Percentiles rank a stretch among this genome's conserved stretches.
Evolutionary conservation across 768 basidiomycete species (phyloP).

Genomic region (Boletus huronensis): DNA sequence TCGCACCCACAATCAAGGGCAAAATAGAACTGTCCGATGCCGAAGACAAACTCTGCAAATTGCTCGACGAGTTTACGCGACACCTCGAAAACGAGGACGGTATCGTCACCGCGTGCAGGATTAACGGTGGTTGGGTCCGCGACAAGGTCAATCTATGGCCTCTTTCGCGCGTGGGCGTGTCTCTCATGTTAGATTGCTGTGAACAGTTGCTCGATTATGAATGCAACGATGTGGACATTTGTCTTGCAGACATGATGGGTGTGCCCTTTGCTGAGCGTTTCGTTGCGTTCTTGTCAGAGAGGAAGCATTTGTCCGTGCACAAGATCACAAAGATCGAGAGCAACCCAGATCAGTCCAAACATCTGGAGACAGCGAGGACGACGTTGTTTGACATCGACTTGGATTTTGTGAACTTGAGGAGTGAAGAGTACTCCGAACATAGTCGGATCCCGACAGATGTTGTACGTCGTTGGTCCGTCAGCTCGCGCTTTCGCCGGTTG

Average conservation of each 20-base stretch:
- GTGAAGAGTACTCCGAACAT: conserved; percentile 83
- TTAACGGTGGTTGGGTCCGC: conserved; percentile 98
- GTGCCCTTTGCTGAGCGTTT: conserved; percentile 82
- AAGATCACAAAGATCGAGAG: conserved; percentile 82
- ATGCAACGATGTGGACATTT: conserved; percentile 92
- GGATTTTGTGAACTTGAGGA: conserved; percentile 91
- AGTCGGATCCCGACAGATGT: conserved; percentile 89
- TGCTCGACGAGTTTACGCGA: conserved; percentile 77
- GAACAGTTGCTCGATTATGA: conserved; percentile 71
- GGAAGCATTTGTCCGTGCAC: conserved; percentile 30
- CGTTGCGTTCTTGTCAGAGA: conserved; percentile 47
- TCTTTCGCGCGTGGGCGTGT: conserved; percentile 1
- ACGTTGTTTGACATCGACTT: conserved; percentile 77
- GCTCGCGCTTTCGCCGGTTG: background rate
- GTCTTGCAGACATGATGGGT: conserved; percentile 87
- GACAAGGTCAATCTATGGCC: conserved; percentile 72
- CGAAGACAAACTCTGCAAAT: conserved; percentile 66
- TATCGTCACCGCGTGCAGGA: conserved; percentile 68
- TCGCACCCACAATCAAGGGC: conserved; percentile 30
- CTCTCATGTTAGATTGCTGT: conserved; percentile 12
- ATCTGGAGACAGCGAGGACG: conserved; percentile 91
- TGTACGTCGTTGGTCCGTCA: conserved; percentile 44
- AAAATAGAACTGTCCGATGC: conserved; percentile 57
- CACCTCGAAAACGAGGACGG: conserved; percentile 51
- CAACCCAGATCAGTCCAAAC: conserved; percentile 97